A percentile compares a stretch with the other conserved stretches of the same genome.
Evolutionary conservation across 768 basidiomycete species (phyloP).

Genomic region (Astraeus odoratus): DNA sequence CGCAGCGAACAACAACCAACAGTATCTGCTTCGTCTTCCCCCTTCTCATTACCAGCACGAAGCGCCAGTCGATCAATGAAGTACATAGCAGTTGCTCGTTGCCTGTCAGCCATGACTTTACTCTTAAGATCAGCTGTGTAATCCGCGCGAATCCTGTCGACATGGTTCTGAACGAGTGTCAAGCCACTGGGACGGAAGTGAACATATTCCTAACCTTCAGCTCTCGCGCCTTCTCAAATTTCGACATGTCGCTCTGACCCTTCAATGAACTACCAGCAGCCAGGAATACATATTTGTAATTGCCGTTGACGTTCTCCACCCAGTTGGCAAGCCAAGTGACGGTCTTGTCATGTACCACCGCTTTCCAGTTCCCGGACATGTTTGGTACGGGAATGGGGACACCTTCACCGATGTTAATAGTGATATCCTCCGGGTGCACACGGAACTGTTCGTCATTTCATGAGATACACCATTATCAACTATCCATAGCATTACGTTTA

Average conservation of each 20-base stretch:
- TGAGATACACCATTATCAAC: conserved; percentile 3
- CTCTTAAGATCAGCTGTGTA: conserved; percentile 79
- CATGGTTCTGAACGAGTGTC: conserved; percentile 56
- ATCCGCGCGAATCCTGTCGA: conserved; percentile 85
- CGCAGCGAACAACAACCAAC: conserved; percentile 98
- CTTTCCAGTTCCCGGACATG: conserved; percentile 87
- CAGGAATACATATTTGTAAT: conserved; percentile 95
- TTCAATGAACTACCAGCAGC: conserved; percentile 97
- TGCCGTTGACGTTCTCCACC: conserved; percentile 97
- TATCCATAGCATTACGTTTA: conserved; percentile 27
- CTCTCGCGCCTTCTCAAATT: conserved; percentile 97
- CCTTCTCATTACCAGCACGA: conserved; percentile 99
- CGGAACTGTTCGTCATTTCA: conserved; percentile 49
- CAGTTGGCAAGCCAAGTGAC: conserved; percentile 99
- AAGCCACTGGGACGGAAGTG: conserved; percentile 1
- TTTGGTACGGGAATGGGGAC: conserved; percentile 80
- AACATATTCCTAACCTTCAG: conserved; percentile 59
- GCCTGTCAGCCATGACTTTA: conserved; percentile 91
- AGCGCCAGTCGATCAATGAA: conserved; percentile 96
- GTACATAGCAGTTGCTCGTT: conserved; percentile 98
- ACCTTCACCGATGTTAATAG: conserved; percentile 83
- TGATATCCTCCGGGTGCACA: conserved; percentile 91
- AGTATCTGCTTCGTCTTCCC: conserved; percentile 98
- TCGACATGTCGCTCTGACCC: conserved; percentile 95
- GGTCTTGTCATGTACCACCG: conserved; percentile 84